Conservation (phyloP, 345 rosid genomes). For the Syzygium oleosum region DNA sequence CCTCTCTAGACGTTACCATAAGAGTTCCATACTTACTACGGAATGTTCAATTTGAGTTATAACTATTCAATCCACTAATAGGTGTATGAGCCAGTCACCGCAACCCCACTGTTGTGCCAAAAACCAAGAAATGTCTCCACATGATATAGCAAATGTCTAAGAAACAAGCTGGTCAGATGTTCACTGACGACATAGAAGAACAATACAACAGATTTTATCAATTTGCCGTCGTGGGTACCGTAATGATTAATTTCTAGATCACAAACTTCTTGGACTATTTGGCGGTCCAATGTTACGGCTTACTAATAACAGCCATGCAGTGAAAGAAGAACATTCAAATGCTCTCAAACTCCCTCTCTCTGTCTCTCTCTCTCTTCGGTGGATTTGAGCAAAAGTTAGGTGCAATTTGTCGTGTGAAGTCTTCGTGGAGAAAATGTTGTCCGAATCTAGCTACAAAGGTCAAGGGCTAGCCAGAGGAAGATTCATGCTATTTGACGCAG, state of each 20-base stretch:
- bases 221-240: neutral
- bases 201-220: neutral
- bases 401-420: neutral
- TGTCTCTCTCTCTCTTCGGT: neutral
- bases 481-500: neutral
- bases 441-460: no score
- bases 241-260: neutral
- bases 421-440: neutral
- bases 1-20: neutral
- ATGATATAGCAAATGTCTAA: neutral
- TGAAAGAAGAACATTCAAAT: neutral
- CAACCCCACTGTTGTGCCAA: neutral
- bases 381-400: neutral
- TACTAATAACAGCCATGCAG: neutral
- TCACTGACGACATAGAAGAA: neutral
- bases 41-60: neutral
- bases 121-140: neutral
- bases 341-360: neutral
- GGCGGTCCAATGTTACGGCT: neutral
- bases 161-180: neutral
- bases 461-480: neutral
- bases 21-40: neutral
- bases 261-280: neutral
- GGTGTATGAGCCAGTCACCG: fast-evolving
- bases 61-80: neutral